Percentiles rank a stretch among this genome's conserved stretches.
phyloP scores from a whole-genome alignment of 78 protist genomes.

The Dictyostelium capitatum region DNA sequence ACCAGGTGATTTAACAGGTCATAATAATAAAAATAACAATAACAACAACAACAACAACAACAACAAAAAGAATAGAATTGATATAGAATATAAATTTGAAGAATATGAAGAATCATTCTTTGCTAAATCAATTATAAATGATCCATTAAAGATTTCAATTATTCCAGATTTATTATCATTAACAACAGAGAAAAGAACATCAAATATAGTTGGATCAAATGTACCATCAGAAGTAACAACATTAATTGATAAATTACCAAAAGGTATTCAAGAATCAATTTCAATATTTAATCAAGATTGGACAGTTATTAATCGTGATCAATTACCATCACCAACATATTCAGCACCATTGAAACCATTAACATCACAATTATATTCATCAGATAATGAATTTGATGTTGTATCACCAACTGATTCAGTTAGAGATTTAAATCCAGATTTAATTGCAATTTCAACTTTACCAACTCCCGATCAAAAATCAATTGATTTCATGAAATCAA shows the following conservation, averaged over 20 bases:
- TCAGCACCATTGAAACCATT: slow-evolving; percentile 25
- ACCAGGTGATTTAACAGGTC: too few relatives aligned
- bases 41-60: background rate
- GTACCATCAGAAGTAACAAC: slow-evolving; percentile 16
- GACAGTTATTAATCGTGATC: slow-evolving; percentile 25
- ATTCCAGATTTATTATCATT: slow-evolving; percentile 48
- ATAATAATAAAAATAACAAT: too few relatives aligned
- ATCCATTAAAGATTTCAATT: slow-evolving; percentile 49
- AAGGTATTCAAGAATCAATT: slow-evolving; percentile 59
- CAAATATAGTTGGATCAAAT: slow-evolving; percentile 28
- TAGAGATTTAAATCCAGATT: slow-evolving; percentile 22
- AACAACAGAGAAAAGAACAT: background rate
- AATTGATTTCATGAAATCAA: slow-evolving; percentile 20
- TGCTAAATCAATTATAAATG: slow-evolving; percentile 42
- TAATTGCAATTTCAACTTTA: background rate
- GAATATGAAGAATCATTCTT: slow-evolving; percentile 60
- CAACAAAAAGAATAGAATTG: slow-evolving; percentile 4
- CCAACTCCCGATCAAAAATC: slow-evolving; percentile 26
- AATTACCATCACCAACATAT: slow-evolving; percentile 15
- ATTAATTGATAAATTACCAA: slow-evolving; percentile 7
- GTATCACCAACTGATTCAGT: slow-evolving; percentile 14
- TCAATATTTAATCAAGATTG: slow-evolving; percentile 40
- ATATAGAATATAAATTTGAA: slow-evolving; percentile 53
- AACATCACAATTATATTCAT: background rate
- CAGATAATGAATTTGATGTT: slow-evolving; percentile 3